These are phyloP conservation scores for Aspergillus ustus DNA, from an alignment of 2,329 filamentous ascomycete species.

Conservation along the genomic window DNA sequence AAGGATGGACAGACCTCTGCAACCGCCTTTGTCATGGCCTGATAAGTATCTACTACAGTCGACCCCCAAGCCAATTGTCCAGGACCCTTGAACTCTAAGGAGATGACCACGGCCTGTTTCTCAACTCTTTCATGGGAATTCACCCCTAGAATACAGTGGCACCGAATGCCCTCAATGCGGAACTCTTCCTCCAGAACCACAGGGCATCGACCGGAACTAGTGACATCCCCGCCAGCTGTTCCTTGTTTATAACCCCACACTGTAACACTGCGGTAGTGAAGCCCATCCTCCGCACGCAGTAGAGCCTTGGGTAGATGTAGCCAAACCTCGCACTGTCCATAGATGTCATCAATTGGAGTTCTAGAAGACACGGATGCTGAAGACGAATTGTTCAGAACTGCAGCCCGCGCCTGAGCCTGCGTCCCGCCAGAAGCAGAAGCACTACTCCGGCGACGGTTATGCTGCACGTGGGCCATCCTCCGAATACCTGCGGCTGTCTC, in stretches of 20 bases:
- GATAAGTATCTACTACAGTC: slow-evolving; percentile 43
- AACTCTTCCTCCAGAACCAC: slow-evolving; percentile 44
- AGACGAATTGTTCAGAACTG: slow-evolving; percentile 15
- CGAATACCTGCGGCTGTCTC: slow-evolving; percentile 43
- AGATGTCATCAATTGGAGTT: slow-evolving; percentile 34
- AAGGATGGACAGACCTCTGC: slow-evolving; percentile 38
- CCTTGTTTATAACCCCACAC: slow-evolving; percentile 38
- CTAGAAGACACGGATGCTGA: slow-evolving; percentile 14
- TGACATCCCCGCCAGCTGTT: slow-evolving; percentile 13
- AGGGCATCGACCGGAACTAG: slow-evolving; percentile 29
- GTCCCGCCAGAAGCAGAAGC: slow-evolving; percentile 19
- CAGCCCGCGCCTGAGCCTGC: slow-evolving; percentile 16
- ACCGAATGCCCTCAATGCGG: slow-evolving; percentile 48
- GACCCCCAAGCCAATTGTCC: slow-evolving; percentile 38
- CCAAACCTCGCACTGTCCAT: slow-evolving; percentile 43
- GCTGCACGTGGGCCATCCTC: slow-evolving; percentile 38
- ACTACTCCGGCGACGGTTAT: slow-evolving; percentile 32
- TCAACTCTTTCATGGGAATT: slow-evolving; percentile 57
- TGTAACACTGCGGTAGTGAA: slow-evolving; percentile 43
- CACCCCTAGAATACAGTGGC: slow-evolving; percentile 56
- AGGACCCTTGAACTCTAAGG: slow-evolving; percentile 42
- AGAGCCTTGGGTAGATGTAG: slow-evolving; percentile 51
- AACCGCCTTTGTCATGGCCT: slow-evolving; percentile 44
- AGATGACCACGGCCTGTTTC: slow-evolving; percentile 54
- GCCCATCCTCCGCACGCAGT: slow-evolving; percentile 48